Conservation (phyloP, 139 green algal species). For the Monoraphidium neglectum region DNA sequence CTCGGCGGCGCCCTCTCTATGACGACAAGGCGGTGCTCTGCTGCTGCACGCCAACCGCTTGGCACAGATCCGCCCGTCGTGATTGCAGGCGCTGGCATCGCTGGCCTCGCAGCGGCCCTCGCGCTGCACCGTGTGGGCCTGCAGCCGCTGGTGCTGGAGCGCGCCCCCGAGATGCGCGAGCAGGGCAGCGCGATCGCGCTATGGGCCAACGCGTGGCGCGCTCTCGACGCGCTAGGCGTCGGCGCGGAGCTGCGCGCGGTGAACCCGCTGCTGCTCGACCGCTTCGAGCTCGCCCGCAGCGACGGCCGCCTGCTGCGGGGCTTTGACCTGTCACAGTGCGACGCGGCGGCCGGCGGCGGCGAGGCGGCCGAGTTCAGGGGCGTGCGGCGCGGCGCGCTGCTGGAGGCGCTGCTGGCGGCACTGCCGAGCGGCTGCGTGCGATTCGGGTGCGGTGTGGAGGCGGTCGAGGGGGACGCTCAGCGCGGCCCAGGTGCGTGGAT, state of each 20-base stretch:
- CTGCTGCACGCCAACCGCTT: too few species aligned
- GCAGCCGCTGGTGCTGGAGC: constrained; percentile 61
- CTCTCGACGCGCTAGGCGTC: constrained; percentile 63
- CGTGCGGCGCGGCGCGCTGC: constrained; percentile 47
- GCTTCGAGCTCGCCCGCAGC: not conserved
- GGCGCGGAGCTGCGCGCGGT: constrained; percentile 45
- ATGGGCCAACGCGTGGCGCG: constrained; percentile 75
- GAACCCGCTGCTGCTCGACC: constrained; percentile 36
- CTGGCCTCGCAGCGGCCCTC: constrained; percentile 58
- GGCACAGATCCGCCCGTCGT: constrained; percentile 32
- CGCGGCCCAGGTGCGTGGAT: constrained; percentile 1
- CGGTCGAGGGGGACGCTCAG: not conserved
- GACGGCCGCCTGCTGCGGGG: constrained; percentile 41
- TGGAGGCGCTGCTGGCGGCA: constrained; percentile 39
- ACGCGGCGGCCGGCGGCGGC: not conserved
- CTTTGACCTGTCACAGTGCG: constrained; percentile 62
- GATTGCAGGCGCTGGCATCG: constrained; percentile 63
- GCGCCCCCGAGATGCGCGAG: not conserved
- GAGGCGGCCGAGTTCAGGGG: constrained; percentile 65
- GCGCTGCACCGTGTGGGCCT: constrained; percentile 63
- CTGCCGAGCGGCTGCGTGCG: constrained; percentile 42
- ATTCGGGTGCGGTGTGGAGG: constrained; percentile 36
- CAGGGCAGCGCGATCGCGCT: constrained; percentile 63
- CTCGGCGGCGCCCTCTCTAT: too few species aligned
- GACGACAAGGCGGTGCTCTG: too few species aligned